A percentile compares a stretch with the other conserved stretches of the same genome.
Evolutionary conservation across 129 eudicot genomes (phyloP).

Genomic region (Chrysanthemum makinoi): DNA sequence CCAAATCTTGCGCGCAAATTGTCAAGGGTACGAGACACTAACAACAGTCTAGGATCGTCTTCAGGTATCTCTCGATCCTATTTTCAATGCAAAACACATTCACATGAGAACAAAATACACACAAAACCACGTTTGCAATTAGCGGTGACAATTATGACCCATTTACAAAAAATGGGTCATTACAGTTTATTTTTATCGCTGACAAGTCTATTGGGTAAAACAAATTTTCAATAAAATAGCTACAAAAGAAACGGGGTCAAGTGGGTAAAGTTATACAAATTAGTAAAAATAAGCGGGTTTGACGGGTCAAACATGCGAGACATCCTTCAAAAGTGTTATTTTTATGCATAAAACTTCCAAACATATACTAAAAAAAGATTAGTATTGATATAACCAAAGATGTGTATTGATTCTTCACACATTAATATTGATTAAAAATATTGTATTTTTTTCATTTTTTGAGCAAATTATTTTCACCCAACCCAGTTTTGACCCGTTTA

Average conservation of each 20-base stretch:
- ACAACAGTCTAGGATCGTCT: conserved; percentile 70
- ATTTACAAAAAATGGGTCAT: background rate
- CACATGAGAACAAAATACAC: background rate
- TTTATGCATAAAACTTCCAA: background rate
- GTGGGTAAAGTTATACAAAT: no score
- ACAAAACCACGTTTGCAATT: conserved; percentile 12
- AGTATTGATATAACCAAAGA: background rate
- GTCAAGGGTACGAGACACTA: conserved; percentile 44
- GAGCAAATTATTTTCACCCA: background rate
- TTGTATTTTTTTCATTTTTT: no score
- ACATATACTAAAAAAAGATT: background rate
- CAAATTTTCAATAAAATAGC: no score
- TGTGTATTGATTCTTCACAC: background rate
- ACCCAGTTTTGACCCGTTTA: background rate
- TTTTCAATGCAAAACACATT: background rate
- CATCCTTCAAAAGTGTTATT: no score
- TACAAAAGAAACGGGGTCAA: no score
- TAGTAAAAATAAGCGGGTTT: no score
- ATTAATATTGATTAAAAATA: background rate
- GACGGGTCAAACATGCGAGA: no score
- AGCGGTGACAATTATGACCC: background rate
- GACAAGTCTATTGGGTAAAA: background rate
- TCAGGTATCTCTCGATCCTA: conserved; percentile 81
- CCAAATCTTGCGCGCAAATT: conserved; percentile 48
- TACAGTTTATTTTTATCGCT: background rate